These are phyloP conservation scores for Jamesozyma lodderae DNA, from an alignment of 805 yeast genomes.

Conservation along the genomic window DNA sequence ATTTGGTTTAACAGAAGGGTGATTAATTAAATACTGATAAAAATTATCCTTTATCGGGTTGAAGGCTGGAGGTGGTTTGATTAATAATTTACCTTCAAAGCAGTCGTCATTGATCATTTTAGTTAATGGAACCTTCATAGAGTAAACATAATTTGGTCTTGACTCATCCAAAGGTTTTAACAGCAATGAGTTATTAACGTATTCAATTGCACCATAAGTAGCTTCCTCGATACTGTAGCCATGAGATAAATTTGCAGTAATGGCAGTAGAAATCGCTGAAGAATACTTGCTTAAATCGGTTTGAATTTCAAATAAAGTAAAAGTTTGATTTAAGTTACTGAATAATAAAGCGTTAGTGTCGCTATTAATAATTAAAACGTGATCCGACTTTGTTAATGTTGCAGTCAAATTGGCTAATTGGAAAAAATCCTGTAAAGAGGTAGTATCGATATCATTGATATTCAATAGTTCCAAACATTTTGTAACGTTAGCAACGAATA, in stretches of 20 bases:
- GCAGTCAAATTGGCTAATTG: too few relatives aligned
- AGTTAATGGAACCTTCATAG: constrained; percentile 28
- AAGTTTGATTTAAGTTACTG: too few relatives aligned
- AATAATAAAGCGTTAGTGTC: too few relatives aligned
- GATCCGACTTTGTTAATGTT: too few relatives aligned
- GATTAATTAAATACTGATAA: constrained; percentile 43
- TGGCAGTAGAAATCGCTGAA: constrained; percentile 69
- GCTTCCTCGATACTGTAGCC: constrained; percentile 39
- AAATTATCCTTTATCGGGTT: constrained; percentile 22
- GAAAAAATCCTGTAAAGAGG: too few relatives aligned
- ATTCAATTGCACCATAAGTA: constrained; percentile 46
- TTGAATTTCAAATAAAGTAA: too few relatives aligned
- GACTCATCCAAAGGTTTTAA: constrained; percentile 43
- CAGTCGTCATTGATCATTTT: constrained; percentile 28
- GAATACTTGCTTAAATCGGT: too few relatives aligned
- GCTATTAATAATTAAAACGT: too few relatives aligned
- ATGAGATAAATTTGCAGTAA: constrained; percentile 60
- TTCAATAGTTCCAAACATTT: too few relatives aligned
- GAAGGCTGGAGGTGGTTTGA: neutral
- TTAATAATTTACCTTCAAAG: constrained; percentile 18
- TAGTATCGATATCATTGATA: too few relatives aligned
- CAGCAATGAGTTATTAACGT: constrained; percentile 37
- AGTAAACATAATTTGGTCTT: constrained; percentile 60
- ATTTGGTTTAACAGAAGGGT: constrained; percentile 42
- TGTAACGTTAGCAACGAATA: too few relatives aligned